A percentile compares a stretch with the other conserved stretches of the same genome.
These are phyloP conservation scores for Botryosphaeria dothidea DNA, from an alignment of 2,329 filamentous ascomycete species.

Conservation along the genomic window DNA sequence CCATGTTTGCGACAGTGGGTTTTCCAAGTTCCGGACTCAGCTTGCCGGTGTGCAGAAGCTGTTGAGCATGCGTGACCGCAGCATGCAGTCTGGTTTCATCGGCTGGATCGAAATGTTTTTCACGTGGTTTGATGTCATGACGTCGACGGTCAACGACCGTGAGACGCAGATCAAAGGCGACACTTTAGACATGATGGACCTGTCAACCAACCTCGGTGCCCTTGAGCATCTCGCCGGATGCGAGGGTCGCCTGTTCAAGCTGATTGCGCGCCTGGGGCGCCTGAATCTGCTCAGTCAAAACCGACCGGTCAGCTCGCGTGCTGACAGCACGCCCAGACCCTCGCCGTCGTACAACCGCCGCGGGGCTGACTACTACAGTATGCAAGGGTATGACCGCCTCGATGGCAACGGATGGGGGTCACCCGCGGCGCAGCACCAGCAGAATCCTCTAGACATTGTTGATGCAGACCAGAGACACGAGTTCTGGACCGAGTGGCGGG, in stretches of 20 bases:
- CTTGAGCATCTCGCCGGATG: conserved; percentile 82
- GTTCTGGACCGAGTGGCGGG: conserved; percentile 89
- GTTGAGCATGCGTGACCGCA: conserved; percentile 70
- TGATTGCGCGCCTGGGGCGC: conserved; percentile 78
- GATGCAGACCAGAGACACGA: conserved; percentile 55
- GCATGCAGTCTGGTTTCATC: conserved; percentile 64
- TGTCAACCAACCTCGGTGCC: conserved; percentile 68
- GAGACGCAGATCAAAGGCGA: conserved; percentile 74
- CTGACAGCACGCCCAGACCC: conserved; percentile 34
- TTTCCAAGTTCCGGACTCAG: conserved; percentile 90
- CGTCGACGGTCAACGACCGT: conserved; percentile 86
- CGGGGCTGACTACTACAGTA: conserved; percentile 53
- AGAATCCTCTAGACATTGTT: conserved; percentile 45
- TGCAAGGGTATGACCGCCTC: conserved; percentile 56
- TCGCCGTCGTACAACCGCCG: conserved; percentile 33
- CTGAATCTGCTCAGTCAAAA: conserved; percentile 81
- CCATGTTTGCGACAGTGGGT: conserved; percentile 88
- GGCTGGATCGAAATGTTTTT: conserved; percentile 93
- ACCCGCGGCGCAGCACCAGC: conserved; percentile 46
- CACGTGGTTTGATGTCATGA: conserved; percentile 92
- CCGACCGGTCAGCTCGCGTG: conserved; percentile 45
- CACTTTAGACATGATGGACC: conserved; percentile 63
- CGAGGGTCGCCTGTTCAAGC: conserved; percentile 82
- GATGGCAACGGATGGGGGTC: conserved; percentile 68
- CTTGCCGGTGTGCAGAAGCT: conserved; percentile 93